Base-by-base conservation (phyloP, 306 rosid species). In the Elaeagnus macrophylla region DNA sequence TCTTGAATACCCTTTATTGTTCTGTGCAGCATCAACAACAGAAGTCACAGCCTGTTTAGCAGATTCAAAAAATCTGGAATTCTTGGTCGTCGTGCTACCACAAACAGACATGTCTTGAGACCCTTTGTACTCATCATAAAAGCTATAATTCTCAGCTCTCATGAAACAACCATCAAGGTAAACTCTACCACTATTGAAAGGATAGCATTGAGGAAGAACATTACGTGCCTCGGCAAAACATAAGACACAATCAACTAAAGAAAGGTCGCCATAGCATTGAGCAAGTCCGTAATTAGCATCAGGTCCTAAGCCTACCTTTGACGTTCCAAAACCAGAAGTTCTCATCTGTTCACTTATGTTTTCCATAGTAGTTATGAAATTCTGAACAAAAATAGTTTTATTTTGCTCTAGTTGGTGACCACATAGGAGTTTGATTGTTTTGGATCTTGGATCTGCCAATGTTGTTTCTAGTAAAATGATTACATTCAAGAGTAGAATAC, bases 91-190 rank as follows among this genome's bases (percentile, higher is more conserved):
- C 2, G 60, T 64, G 69, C 78, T 82, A 45, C 81, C 85, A 52
- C 97, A 91, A 13, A 78, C 70, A 13, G 75, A 68, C 48, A 6
- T 68, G 55, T 91, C 97, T 16, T 54, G 65, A 6, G 77, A 69
- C 43, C 93, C 97, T 16, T 0, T 15, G 14, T 65, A 82, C 75
- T 86, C 93, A 7, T 69, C 48, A 52, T 63, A 81, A 57, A 91
- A 91, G 65, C 83, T 80, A 66, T 83, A 91, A 43, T 91, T 86
- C 59, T 71, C 89, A 7, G 85, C 74, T 66, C 97, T 82, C 97
- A 91, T 81, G 83, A 83, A 91, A 80, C 97, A 91, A 13, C 97
- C 97, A 44, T 86, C 97, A 8, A 86, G 81, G 78, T 56, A 84
- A 60, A 91, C 76, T 20, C 94, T 81, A 17, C 91, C 93, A 3